A percentile compares a stretch with the other conserved stretches of the same genome.
phyloP scores from a whole-genome alignment of 2,329 filamentous ascomycete genomes.

The Talaromyces sp. region DNA sequence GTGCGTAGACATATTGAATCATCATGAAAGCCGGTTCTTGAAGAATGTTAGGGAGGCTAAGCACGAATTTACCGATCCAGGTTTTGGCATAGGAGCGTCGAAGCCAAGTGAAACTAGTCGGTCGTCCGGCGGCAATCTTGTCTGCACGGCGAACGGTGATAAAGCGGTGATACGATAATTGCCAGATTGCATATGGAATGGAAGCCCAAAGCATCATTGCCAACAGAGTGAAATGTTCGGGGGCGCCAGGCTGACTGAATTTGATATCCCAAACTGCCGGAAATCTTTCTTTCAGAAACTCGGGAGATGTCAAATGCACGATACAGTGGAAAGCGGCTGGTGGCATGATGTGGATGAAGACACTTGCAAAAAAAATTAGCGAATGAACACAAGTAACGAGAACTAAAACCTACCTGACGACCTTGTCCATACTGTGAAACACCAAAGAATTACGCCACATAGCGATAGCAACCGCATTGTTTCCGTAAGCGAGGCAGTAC shows the following conservation, averaged over 20 bases:
- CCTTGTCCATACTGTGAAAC: conserved; percentile 97
- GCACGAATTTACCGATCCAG: conserved; percentile 81
- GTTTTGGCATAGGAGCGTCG: conserved; percentile 85
- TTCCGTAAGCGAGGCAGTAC: conserved; percentile 90
- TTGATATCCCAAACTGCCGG: conserved; percentile 84
- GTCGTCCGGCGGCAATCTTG: conserved; percentile 91
- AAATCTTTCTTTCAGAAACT: conserved; percentile 66
- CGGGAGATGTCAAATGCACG: conserved; percentile 71
- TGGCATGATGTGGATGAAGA: conserved; percentile 99
- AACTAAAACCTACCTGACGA: conserved; percentile 62
- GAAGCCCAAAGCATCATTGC: conserved; percentile 95
- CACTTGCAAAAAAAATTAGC: conserved; percentile 40
- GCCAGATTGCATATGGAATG: conserved; percentile 89
- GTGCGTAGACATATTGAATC: conserved; percentile 88
- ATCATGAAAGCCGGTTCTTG: conserved; percentile 94
- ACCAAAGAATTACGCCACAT: conserved; percentile 99
- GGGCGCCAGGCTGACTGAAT: conserved; percentile 62
- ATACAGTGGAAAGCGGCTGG: conserved; percentile 90
- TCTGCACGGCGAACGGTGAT: conserved; percentile 93
- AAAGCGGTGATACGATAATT: conserved; percentile 86
- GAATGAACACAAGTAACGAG: neutral
- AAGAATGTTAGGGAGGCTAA: conserved; percentile 68
- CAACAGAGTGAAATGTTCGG: conserved; percentile 71
- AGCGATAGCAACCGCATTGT: conserved; percentile 95
- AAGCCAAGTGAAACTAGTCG: conserved; percentile 97